Evolutionary conservation across 768 basidiomycete genomes (phyloP).

Genomic region (Leccinum ochraceum): DNA sequence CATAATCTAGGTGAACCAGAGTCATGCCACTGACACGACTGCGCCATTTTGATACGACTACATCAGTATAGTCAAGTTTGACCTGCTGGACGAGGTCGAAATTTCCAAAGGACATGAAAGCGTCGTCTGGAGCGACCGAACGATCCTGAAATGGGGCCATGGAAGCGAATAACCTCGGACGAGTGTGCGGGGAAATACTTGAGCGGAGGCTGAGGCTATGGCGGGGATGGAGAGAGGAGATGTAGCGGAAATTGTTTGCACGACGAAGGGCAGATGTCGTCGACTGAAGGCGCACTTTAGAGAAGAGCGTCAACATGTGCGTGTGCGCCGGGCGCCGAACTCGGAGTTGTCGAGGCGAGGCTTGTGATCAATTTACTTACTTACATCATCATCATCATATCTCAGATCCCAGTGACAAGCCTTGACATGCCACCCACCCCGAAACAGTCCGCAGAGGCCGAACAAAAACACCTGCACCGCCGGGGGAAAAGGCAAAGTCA

Average conservation of each 20-base stretch:
- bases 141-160: slow-evolving; percentile 31
- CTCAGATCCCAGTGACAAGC: neutral
- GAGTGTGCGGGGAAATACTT: neutral
- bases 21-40: slow-evolving; percentile 86
- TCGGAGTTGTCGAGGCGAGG: neutral
- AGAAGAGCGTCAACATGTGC: slow-evolving; percentile 33
- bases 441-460: slow-evolving; percentile 57
- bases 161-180: slow-evolving; percentile 23
- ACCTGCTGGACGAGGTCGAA: slow-evolving; percentile 81
- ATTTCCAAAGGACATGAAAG: slow-evolving; percentile 57
- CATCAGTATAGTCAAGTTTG: slow-evolving; percentile 76
- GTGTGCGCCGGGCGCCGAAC: neutral
- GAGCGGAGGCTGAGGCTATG: slow-evolving; percentile 5
- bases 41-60: slow-evolving; percentile 84
- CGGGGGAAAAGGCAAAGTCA: slow-evolving; percentile 44
- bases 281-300: slow-evolving; percentile 17
- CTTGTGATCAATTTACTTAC: slow-evolving; percentile 12
- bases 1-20: slow-evolving; percentile 88
- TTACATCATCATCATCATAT: slow-evolving; percentile 23
- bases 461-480: slow-evolving; percentile 43
- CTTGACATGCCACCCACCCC: slow-evolving; percentile 39
- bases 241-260: neutral
- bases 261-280: slow-evolving; percentile 20
- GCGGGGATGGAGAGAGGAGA: neutral
- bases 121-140: slow-evolving; percentile 14